Evolutionary conservation across 2,329 filamentous ascomycete genomes (phyloP), one percentile per base, ranked within the genome.

Genomic region (Beauveria scarabaeidicola): DNA sequence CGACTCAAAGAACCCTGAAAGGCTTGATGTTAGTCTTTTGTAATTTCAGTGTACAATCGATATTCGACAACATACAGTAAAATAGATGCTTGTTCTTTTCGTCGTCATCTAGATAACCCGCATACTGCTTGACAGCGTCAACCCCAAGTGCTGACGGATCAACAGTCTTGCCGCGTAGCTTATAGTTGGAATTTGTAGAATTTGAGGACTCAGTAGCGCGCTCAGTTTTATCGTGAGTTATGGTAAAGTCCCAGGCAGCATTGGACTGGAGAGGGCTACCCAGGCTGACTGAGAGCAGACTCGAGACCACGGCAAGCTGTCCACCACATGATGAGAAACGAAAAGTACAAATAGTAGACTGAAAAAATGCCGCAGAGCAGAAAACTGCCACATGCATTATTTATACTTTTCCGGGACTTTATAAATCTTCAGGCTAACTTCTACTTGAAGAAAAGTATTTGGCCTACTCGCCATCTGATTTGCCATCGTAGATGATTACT

Each of bases 61-160:
- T 11, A 6, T 32, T 32, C 4, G n/a, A 9, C 4, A 23, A 36
- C 58, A 17, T 10, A 60, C 91, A 99, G 79, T 97, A 99, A 74
- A 99, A 97, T 62, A 99, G 78, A 75, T 99, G 94, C 85, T 97
- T 97, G 76, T 97, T 93, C 65, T 94, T 87, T 71, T 94, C 90
- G 61, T 97, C 88, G 68, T 99, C 91, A 73, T 99, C 94, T 47
- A 99, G 85, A 75, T 99, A 99, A 63, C 94, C 94, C 69, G 90
- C 96, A 83, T 95, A 97, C 75, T 99, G 94, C 85, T 96, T 97
- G 69, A 97, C 92, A 58, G 80, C 89, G 74, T 99, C 94, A 70
- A 97, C 84, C 59, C 89, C 89, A 60, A 99, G 87, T 65, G 83
- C 81, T 61, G 83, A 83, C 56, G 94, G 93, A 72, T 97, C 90